Base-by-base conservation (phyloP, 164 flowering plant species). In the Platanus orientalis region DNA sequence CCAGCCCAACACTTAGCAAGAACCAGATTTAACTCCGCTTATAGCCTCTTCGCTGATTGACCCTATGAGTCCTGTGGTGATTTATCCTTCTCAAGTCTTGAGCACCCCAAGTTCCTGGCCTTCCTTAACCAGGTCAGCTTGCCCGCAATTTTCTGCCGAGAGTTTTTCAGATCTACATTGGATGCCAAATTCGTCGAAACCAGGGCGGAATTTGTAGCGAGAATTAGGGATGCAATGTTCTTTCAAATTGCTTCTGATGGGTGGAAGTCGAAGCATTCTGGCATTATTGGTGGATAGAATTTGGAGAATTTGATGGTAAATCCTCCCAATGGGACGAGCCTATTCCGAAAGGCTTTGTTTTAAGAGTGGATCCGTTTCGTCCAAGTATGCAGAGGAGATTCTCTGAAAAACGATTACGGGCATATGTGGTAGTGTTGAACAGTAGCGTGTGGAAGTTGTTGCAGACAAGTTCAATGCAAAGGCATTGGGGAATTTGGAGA, bases 271-370 rank as follows among this genome's bases (percentile, higher is more conserved):
- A 71, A 58, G 36, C 67, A 48, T 64, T 61, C 52, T 62, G 64
- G 64, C 17, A 53, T 27, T 9, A 7, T 57, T 29, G 78, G 62
- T 2, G 78, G 68, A 25, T 74, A 70, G 28, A 72, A 54, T 10
- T 0, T 34, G 39, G 39, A 5, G 39, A 34, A 34, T 34, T 34
- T 34, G 39, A 34, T 34, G 10, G 66, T 61, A 79, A 76, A 73
- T n/a, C 72, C 79, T 36, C 85, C 85, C 5, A 79, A 81, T 67
- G 82, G 85, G 44, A 71, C 71, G 19, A 75, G 75, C n/a, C 71
- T 77, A 45, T 79, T 75, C 36, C 71, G 66, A 14, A 76, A 64
- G 71, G 79, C 79, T 0, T 69, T 81, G 57, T 66, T n/a, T n/a
- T n/a, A n/a, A n/a, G n/a, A n/a, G n/a, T n/a, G n/a, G n/a, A n/a